These are phyloP conservation scores for Talaromyces piceae DNA, from an alignment of 2,329 filamentous ascomycete genomes.

Conservation along the genomic window DNA sequence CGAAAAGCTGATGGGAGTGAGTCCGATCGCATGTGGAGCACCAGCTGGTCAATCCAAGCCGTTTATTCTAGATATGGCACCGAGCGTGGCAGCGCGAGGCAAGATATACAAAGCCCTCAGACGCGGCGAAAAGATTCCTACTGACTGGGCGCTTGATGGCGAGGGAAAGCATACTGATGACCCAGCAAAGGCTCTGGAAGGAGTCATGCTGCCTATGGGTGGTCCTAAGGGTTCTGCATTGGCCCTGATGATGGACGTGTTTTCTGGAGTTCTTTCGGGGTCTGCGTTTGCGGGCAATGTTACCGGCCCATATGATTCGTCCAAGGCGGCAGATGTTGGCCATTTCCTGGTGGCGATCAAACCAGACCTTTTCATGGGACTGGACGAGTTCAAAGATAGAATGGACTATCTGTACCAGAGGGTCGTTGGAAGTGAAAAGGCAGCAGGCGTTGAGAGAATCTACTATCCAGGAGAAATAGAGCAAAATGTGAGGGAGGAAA, in stretches of 20 bases:
- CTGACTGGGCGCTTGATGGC: slow-evolving; percentile 65
- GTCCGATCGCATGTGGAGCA: slow-evolving; percentile 66
- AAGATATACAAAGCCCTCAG: slow-evolving; percentile 41
- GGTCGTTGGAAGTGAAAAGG: slow-evolving; percentile 47
- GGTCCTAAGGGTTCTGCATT: slow-evolving; percentile 74
- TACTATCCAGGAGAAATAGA: slow-evolving; percentile 54
- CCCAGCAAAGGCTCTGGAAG: slow-evolving; percentile 61
- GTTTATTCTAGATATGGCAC: slow-evolving; percentile 50
- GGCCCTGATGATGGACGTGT: slow-evolving; percentile 83
- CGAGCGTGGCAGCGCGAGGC: slow-evolving; percentile 37
- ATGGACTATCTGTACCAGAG: slow-evolving; percentile 53
- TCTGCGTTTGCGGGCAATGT: slow-evolving; percentile 73
- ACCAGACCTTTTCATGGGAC: slow-evolving; percentile 64
- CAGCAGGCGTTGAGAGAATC: slow-evolving; percentile 47
- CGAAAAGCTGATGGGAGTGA: slow-evolving; percentile 64
- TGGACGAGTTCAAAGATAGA: slow-evolving; percentile 58
- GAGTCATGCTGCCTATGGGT: slow-evolving; percentile 80
- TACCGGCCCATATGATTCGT: slow-evolving; percentile 67
- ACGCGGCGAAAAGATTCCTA: slow-evolving; percentile 36
- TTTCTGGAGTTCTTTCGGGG: slow-evolving; percentile 68
- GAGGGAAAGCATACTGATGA: slow-evolving; percentile 65
- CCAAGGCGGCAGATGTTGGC: slow-evolving; percentile 60
- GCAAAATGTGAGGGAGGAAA: slow-evolving; percentile 39
- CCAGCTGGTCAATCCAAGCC: slow-evolving; percentile 53
- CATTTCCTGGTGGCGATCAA: slow-evolving; percentile 67